Evolutionary conservation across 1,284 basidiomycete genomes (phyloP), one percentile per base, ranked within the genome.

Genomic region (Austropuccinia psidii): DNA sequence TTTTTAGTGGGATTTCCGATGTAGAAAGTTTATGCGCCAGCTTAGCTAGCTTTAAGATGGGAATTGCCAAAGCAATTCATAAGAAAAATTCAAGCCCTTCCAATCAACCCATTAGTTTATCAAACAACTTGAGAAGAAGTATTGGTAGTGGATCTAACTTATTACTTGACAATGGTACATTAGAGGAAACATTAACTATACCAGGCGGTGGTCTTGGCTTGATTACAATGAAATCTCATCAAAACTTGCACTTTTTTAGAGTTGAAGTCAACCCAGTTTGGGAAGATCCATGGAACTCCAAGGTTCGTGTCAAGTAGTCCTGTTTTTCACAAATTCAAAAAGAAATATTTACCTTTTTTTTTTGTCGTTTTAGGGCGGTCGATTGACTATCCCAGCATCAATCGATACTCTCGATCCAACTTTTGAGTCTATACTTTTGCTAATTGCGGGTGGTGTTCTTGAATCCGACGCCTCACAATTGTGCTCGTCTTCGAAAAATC

Each of bases 261-360:
- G 68, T 72, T 17, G 68, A 57, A 4, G 68, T 72, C 1, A 61
- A 61, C 52, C 68, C 68, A 4, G 68, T 72, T 8, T 72, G 68
- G 68, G 68, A 72, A 62, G 68, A 72, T 37, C 68, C 68, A 5
- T 72, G 68, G 68, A 72, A 72, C 35, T 27, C 58, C 11, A 72
- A 72, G n/a, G 68, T 72, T 31, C 41, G 54, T 24, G n/a, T 45
- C 41, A 11, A n/a, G 41, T n/a, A n/a, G 11, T n/a, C 41, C n/a
- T 11, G n/a, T n/a, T n/a, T 45, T 45, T 11, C 11, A n/a, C 41
- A n/a, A 45, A 11, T 45, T n/a, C 41, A 11, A 11, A n/a, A 45
- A 11, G 11, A n/a, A 11, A 45, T 11, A 54, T 15, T 15, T 54
- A 27, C 13, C 24, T 27, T 27, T 61, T 61, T 41, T 8, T 69